Evolutionary conservation across 2,329 filamentous ascomycete genomes (phyloP), one percentile per base, ranked within the genome.

Genomic region (Claviceps citrina): DNA sequence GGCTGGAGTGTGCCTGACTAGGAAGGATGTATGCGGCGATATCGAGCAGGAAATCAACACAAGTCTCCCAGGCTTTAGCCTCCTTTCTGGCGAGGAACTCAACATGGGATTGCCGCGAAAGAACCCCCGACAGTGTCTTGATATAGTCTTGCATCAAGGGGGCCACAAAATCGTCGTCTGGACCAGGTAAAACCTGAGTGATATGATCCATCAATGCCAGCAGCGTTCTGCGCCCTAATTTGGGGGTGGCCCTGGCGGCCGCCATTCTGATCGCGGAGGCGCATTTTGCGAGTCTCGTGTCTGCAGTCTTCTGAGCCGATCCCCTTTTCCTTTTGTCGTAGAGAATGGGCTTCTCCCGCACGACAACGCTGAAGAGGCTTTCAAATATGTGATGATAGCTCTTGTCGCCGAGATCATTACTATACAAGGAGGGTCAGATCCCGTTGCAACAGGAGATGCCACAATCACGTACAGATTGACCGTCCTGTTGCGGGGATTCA

Each of bases 341-440:
- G 47, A 74, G 81, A 15, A 60, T 55, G 8, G 76, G 66, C 54
- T 84, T 85, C 49, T 94, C 86, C 12, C 68, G 59, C 15, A 78
- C 57, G 1, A 71, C 71, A 53, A 70, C 79, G 40, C 72, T 70
- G 53, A 95, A 94, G 3, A 96, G 64, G 1, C 75, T 72, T 52
- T 95, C 85, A 50, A 84, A 84, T 32, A 95, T 76, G 43, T 73
- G 72, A 53, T 91, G 81, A 49, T 83, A 93, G n/a, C 73, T 72
- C 54, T 81, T 83, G 54, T 93, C 84, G 34, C 71, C 72, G 26
- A 94, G 64, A 10, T 59, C 51, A 24, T 56, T 51, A 27, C 59
- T 62, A 13, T 7, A 10, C 18, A n/a, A 5, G n/a, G 13, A 5
- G n/a, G 26, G 30, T 35, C 24, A 34, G 20, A 31, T 24, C 7